These are phyloP conservation scores for Alternaria atra DNA, from an alignment of 2,329 filamentous ascomycete species.

Conservation along the genomic window DNA sequence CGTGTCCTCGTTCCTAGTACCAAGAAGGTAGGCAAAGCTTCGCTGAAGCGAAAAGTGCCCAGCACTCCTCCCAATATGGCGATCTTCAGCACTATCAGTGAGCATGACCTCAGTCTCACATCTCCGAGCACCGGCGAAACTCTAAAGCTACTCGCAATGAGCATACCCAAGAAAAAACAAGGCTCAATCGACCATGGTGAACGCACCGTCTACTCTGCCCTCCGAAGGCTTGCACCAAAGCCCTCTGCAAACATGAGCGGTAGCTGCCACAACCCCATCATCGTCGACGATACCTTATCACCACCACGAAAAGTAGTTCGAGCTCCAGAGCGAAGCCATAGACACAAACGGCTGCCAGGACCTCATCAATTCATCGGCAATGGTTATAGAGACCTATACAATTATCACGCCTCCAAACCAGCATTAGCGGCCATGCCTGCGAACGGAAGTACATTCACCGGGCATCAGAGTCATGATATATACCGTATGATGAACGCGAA, in stretches of 20 bases:
- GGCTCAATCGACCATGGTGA: background rate
- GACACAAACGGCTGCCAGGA: background rate
- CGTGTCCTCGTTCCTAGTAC: background rate
- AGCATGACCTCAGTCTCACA: constrained; percentile 20
- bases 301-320: constrained; percentile 5
- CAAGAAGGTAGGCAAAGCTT: background rate
- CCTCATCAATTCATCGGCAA: constrained; percentile 25
- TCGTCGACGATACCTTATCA: constrained; percentile 28
- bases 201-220: background rate
- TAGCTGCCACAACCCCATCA: constrained; percentile 36
- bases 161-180: background rate
- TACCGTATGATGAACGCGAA: constrained; percentile 26
- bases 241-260: constrained; percentile 13
- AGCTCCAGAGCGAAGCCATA: background rate
- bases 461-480: constrained; percentile 26
- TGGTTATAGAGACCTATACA: constrained; percentile 19
- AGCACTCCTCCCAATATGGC: background rate
- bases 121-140: constrained; percentile 13
- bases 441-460: constrained; percentile 21
- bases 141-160: background rate
- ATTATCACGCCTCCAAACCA: constrained; percentile 10
- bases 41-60: background rate
- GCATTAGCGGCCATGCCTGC: constrained; percentile 13
- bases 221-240: constrained; percentile 5
- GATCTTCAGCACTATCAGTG: constrained; percentile 7